A percentile compares a stretch with the other conserved stretches of the same genome.
Evolutionary conservation across 306 rosid genomes (phyloP).

Genomic region (Sphenostylis stenocarpa): DNA sequence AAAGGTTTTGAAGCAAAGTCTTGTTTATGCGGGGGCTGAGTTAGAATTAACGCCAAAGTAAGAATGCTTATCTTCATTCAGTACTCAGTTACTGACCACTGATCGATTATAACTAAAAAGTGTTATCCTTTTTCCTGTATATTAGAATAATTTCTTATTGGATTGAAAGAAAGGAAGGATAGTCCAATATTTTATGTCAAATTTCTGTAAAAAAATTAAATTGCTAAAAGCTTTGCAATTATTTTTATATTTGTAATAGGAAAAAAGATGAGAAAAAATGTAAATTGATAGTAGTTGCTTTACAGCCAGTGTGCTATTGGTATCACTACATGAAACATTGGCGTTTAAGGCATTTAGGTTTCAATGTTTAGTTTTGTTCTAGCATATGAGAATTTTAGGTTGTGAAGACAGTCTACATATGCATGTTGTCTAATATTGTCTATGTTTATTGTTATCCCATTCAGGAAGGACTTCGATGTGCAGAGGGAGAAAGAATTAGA

Average conservation of each 20-base stretch:
- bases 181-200: not conserved
- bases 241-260: not conserved
- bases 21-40: conserved; percentile 61
- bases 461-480: conserved; percentile 76
- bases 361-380: not conserved
- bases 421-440: not conserved
- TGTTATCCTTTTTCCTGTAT: not conserved
- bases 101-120: not conserved
- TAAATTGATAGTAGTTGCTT: not conserved
- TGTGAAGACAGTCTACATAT: not conserved
- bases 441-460: conserved; percentile 13
- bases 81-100: not conserved
- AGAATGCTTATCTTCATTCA: conserved; percentile 27
- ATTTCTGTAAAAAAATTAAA: not conserved
- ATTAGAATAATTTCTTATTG: not conserved
- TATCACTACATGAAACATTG: not conserved
- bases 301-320: not conserved
- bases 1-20: conserved; percentile 45
- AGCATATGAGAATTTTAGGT: not conserved
- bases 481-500: conserved; percentile 66
- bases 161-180: not conserved
- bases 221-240: not conserved
- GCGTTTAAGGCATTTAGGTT: not conserved
- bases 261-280: not conserved
- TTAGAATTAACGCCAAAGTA: conserved; percentile 76